These are phyloP conservation scores for Cicer arietinum DNA, from an alignment of 306 rosid species.

Conservation along the genomic window DNA sequence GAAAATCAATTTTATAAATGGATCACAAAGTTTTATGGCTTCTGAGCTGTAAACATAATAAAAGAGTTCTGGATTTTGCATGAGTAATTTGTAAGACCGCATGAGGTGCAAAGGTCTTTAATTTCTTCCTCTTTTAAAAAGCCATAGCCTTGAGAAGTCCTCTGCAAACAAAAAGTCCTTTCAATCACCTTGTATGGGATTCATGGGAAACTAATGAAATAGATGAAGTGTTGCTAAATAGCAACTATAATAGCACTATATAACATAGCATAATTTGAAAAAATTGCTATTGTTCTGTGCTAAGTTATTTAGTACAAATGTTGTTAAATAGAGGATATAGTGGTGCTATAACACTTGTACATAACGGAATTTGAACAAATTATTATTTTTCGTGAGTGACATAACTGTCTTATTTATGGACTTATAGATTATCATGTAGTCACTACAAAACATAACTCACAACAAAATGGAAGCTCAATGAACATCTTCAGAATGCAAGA, in stretches of 20 bases:
- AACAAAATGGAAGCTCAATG: conserved; percentile 3
- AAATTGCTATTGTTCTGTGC: too few species aligned
- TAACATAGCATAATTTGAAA: too few species aligned
- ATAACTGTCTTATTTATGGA: background rate
- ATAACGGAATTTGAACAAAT: too few species aligned
- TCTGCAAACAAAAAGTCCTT: conserved; percentile 49
- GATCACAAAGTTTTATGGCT: conserved; percentile 55
- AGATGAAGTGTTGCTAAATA: too few species aligned
- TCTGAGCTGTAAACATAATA: conserved; percentile 85
- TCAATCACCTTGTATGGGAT: conserved; percentile 15
- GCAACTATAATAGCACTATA: too few species aligned
- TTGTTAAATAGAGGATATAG: too few species aligned
- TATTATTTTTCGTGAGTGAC: too few species aligned
- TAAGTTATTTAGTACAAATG: too few species aligned
- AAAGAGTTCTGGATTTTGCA: conserved; percentile 69
- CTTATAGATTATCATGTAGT: background rate
- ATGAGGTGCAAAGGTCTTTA: conserved; percentile 71
- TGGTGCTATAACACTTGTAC: too few species aligned
- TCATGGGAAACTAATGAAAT: conserved; percentile 17
- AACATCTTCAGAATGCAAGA: conserved; percentile 34
- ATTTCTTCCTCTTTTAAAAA: conserved; percentile 71
- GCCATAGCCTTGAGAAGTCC: conserved; percentile 52
- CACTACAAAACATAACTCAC: background rate
- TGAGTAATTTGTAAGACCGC: conserved; percentile 81
- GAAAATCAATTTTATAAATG: conserved; percentile 44